Percentiles rank a stretch among this genome's conserved stretches.
Conservation (phyloP, 2,329 filamentous ascomycete species). For the Fusarium buharicum region DNA sequence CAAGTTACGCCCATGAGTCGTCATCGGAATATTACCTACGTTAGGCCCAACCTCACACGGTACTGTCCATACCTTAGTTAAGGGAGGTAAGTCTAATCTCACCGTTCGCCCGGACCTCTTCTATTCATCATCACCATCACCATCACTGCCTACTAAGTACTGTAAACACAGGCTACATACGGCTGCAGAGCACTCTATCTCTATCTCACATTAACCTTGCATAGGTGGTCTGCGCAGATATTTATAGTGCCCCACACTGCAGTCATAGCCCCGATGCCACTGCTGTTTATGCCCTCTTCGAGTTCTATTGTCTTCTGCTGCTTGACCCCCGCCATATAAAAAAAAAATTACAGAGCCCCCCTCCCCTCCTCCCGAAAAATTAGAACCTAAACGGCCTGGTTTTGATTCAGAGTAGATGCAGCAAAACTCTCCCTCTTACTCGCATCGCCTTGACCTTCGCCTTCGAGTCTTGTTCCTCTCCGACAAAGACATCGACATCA, state of each 20-base stretch:
- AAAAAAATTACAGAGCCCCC: conserved; percentile 28
- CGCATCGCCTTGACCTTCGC: conserved; percentile 25
- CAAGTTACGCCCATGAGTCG: not conserved
- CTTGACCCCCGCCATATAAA: not conserved
- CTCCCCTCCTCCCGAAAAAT: conserved; percentile 18
- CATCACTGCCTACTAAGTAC: not conserved
- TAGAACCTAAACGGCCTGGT: conserved; percentile 18
- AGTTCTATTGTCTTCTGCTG: not conserved
- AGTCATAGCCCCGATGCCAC: conserved; percentile 37
- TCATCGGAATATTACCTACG: not conserved
- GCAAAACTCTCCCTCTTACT: conserved; percentile 33
- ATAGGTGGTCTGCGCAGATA: conserved; percentile 2
- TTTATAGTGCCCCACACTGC: conserved; percentile 34
- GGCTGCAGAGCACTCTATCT: not conserved
- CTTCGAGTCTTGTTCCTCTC: conserved; percentile 11
- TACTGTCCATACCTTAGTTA: no score
- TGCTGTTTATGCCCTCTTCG: conserved; percentile 23
- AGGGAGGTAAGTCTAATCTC: not conserved
- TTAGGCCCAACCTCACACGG: no score
- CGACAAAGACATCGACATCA: conserved; percentile 16
- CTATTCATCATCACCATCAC: conserved; percentile 10
- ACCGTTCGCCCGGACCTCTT: not conserved
- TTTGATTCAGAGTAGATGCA: conserved; percentile 31
- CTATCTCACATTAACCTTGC: not conserved
- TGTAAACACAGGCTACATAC: no score